These are phyloP conservation scores for Pleurotus tuber-regium DNA, from an alignment of 768 basidiomycete species.

Conservation along the genomic window DNA sequence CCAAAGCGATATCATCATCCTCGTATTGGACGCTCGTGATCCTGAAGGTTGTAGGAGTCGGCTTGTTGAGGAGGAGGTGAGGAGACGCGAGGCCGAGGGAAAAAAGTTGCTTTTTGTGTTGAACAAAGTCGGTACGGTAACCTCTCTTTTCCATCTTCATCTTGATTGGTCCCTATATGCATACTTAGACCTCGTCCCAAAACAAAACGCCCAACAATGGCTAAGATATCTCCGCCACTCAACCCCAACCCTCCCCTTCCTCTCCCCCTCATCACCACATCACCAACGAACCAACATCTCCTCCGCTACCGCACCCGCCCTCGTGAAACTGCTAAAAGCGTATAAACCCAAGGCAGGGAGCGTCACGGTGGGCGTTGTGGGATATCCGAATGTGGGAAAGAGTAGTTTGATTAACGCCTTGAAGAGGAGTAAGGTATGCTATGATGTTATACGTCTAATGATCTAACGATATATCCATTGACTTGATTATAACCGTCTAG, in stretches of 20 bases:
- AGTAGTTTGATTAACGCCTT: constrained; percentile 92
- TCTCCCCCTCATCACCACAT: constrained; percentile 72
- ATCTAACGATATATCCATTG: not conserved
- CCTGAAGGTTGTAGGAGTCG: constrained; percentile 92
- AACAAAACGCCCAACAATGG: constrained; percentile 87
- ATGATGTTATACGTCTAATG: not conserved
- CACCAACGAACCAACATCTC: constrained; percentile 81
- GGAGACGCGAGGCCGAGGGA: constrained; percentile 79
- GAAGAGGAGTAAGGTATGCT: constrained; percentile 73
- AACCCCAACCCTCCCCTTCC: constrained; percentile 92
- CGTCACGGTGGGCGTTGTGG: constrained; percentile 88
- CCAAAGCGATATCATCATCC: constrained; percentile 85
- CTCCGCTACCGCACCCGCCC: constrained; percentile 68
- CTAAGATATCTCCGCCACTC: constrained; percentile 87
- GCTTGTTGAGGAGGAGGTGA: constrained; percentile 92
- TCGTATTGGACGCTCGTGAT: constrained; percentile 91
- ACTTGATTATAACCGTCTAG: constrained; percentile 28
- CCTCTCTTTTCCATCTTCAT: not conserved
- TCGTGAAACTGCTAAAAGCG: constrained; percentile 81
- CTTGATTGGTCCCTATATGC: not conserved
- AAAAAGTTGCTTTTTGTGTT: constrained; percentile 92
- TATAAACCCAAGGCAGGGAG: constrained; percentile 74
- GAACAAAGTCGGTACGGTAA: constrained; percentile 88
- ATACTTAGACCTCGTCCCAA: constrained; percentile 81
- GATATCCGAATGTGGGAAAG: constrained; percentile 98